Conservation (phyloP, 208 protist species). For the Leishmania guyanensis region DNA sequence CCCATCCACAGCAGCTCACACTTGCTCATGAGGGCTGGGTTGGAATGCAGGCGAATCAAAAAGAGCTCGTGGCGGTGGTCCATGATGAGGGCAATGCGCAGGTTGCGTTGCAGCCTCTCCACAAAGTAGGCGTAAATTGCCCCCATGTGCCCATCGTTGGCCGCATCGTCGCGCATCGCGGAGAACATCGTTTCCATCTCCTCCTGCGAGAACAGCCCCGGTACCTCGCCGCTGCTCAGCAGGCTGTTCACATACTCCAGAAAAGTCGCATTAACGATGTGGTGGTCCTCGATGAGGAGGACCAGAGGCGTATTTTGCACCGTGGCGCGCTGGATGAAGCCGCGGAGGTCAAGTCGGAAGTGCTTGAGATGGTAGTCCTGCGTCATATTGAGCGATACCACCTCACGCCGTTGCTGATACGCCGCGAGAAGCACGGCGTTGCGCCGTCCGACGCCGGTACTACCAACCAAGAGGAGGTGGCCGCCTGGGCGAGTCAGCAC, state of each 20-base stretch:
- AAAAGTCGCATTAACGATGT: slow-evolving; percentile 96
- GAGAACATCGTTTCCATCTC: slow-evolving; percentile 95
- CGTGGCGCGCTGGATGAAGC: slow-evolving; percentile 80
- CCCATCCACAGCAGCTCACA: slow-evolving; percentile 97
- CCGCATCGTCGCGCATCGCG: slow-evolving; percentile 87
- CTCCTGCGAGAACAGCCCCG: slow-evolving; percentile 96
- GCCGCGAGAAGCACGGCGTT: slow-evolving; percentile 82
- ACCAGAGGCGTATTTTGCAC: slow-evolving; percentile 91
- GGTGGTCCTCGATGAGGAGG: slow-evolving; percentile 96
- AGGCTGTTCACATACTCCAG: slow-evolving; percentile 97
- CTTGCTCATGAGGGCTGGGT: slow-evolving; percentile 94
- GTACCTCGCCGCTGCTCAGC: slow-evolving; percentile 92
- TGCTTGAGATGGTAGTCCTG: slow-evolving; percentile 91
- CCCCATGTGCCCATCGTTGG: slow-evolving; percentile 84
- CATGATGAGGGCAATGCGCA: slow-evolving; percentile 95
- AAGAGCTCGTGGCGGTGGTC: slow-evolving; percentile 93
- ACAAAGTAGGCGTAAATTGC: slow-evolving; percentile 87
- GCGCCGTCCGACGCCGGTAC: slow-evolving; percentile 89
- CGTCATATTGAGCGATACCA: slow-evolving; percentile 90
- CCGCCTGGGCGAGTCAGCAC: slow-evolving; percentile 84
- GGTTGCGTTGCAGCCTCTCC: slow-evolving; percentile 85
- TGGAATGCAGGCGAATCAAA: slow-evolving; percentile 88
- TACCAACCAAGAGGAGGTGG: slow-evolving; percentile 94
- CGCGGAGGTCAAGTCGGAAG: slow-evolving; percentile 84
- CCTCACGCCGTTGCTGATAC: slow-evolving; percentile 86